Base-by-base conservation (phyloP, 768 basidiomycete genomes). In the Lactifluus pinguis region DNA sequence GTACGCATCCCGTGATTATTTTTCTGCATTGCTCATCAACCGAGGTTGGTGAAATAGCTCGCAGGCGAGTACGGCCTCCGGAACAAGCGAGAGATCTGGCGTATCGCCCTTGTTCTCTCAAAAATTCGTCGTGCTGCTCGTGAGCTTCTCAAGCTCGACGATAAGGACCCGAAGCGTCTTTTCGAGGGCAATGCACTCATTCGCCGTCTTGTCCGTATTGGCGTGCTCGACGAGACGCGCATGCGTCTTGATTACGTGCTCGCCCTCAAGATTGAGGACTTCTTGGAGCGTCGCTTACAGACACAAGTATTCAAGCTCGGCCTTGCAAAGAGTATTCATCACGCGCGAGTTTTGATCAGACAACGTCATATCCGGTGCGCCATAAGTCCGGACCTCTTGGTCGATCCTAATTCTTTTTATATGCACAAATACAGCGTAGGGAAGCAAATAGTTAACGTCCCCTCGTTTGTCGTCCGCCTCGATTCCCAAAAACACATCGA, bases 161-260 rank as follows among this genome's bases (percentile, higher is more conserved):
- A 84, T 77, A 98, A 99, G 77, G 97, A 98, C 79, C 94, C 97
- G 72, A 98, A 98, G 81, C 92, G 97, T 77, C 91, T 98, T 63
- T 98, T 99, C 83, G 97, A 98, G 81, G 93, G 92, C 75, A 97
- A 97, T 76, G 93, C 93, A 71, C 84, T 95, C 71, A 95, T 97
- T 74, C 82, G 85, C 67, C 89, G 95, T 75, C 89, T 99, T 68
- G 95, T 99, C 60, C 94, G 97, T 71, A 98, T 99, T 71, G 97
- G 97, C 82, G 97, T 99, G 81, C 89, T 99, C 76, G 97, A 98
- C 74, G 97, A 99, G 82, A 77, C 83, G 66, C 89, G 95, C 76
- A 98, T 99, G 97, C 86, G 95, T 76, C 91, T 99, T 77, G 97
- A 99, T 89, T 99, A 99, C 87, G 97, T 98, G 81, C 81, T 99